phyloP scores from a whole-genome alignment of 148 eudicot species.

The Camellia granthamiana region DNA sequence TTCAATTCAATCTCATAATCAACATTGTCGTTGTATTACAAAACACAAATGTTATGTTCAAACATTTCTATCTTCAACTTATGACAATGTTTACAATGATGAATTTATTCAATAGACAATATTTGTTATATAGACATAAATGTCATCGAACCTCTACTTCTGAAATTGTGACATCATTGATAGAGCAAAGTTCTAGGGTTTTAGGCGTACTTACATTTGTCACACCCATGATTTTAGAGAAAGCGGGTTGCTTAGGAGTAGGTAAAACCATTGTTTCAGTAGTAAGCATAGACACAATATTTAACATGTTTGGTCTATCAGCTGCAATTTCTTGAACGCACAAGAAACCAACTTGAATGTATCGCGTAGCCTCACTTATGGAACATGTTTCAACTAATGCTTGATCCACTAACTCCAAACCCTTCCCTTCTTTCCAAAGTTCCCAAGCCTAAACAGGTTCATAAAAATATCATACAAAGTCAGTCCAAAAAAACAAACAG shows the following conservation, averaged over 20 bases:
- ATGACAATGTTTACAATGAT: too few species aligned
- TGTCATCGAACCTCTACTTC: not conserved
- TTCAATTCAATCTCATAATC: too few species aligned
- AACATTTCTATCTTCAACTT: too few species aligned
- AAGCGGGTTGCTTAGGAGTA: slow-evolving; percentile 12
- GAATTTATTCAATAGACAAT: too few species aligned
- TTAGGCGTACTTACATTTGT: not conserved
- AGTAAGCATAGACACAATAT: slow-evolving; percentile 7
- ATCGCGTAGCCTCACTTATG: not conserved
- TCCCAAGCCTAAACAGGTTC: slow-evolving; percentile 2
- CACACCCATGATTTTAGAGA: not conserved
- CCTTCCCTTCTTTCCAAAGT: slow-evolving; percentile 10
- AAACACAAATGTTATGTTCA: too few species aligned
- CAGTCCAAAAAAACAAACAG: too few species aligned
- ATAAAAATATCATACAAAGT: not conserved
- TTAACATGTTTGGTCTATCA: not conserved
- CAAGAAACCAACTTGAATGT: slow-evolving; percentile 12
- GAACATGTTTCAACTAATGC: slow-evolving; percentile 2
- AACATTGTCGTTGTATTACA: too few species aligned
- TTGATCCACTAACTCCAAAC: slow-evolving; percentile 4
- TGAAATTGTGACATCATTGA: not conserved
- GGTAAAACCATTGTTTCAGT: not conserved
- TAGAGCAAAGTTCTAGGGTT: not conserved
- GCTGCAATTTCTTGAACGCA: slow-evolving; percentile 11
- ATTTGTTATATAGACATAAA: too few species aligned